Evolutionary conservation across 345 rosid genomes (phyloP).

Genomic region (Ceriops tagal): DNA sequence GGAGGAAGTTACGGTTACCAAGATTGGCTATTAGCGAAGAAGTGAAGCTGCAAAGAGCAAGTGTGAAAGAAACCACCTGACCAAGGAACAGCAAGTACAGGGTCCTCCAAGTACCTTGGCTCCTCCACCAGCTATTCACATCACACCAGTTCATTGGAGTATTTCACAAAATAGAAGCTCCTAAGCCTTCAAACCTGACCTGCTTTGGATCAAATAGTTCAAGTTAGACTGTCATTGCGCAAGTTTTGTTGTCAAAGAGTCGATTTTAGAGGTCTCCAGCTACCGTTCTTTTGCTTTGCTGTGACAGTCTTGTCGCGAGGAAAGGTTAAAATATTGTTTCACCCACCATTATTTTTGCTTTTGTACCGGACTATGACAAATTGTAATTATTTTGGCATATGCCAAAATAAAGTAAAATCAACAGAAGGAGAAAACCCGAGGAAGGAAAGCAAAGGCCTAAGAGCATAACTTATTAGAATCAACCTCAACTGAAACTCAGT

Average conservation of each 20-base stretch:
- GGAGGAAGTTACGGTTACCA: constrained; percentile 29
- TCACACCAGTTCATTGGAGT: constrained; percentile 8
- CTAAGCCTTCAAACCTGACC: neutral
- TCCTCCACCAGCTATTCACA: constrained; percentile 30
- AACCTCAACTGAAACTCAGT: no score
- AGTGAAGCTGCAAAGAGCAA: constrained; percentile 45
- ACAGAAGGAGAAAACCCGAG: no score
- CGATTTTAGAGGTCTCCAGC: neutral
- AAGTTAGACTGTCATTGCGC: neutral
- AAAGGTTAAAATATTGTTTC: no score
- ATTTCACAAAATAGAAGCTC: neutral
- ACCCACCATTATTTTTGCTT: no score
- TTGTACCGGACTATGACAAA: no score
- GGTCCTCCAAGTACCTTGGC: constrained; percentile 21
- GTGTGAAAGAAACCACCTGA: constrained; percentile 44
- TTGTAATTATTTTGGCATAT: no score
- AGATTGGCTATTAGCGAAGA: constrained; percentile 49
- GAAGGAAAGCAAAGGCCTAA: no score
- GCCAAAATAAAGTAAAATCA: no score
- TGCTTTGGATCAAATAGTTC: neutral
- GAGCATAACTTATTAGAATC: no score
- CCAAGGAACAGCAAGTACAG: constrained; percentile 43
- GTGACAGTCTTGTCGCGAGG: neutral
- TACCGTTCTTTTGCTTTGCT: neutral
- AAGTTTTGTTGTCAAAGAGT: neutral